Evolutionary conservation across 2,329 filamentous ascomycete species (phyloP).

Genomic region (Fusarium proliferatum): DNA sequence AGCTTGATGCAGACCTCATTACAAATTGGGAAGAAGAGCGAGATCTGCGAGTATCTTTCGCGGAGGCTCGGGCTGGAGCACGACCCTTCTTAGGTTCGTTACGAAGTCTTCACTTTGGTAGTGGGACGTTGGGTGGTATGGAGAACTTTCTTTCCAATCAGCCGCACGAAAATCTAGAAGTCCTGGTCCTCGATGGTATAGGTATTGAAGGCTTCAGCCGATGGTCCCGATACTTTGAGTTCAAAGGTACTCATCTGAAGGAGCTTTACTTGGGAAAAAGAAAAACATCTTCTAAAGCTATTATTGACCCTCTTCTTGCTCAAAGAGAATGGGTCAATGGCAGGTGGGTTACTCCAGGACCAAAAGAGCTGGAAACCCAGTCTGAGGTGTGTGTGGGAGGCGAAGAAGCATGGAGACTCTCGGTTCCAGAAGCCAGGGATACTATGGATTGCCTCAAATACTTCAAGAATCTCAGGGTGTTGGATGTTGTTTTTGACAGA

Average conservation of each 20-base stretch:
- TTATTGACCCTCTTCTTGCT: neutral
- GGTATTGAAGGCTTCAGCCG: neutral
- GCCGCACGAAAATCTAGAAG: neutral
- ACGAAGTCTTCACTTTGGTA: neutral
- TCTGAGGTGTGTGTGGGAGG: neutral
- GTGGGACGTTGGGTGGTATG: neutral
- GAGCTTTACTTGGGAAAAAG: conserved; percentile 12
- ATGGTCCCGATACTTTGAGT: neutral
- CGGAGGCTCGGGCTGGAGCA: neutral
- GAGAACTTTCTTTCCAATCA: neutral
- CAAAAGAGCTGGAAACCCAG: neutral
- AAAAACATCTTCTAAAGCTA: neutral
- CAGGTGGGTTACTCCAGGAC: neutral
- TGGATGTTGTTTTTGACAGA: conserved; percentile 6
- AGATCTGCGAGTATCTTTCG: neutral
- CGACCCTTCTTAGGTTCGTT: neutral
- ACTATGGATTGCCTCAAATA: neutral
- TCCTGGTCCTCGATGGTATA: conserved; percentile 1
- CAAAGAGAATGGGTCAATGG: conserved; percentile 10
- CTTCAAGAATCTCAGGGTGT: conserved; percentile 1
- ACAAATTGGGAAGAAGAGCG: neutral
- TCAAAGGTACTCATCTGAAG: neutral
- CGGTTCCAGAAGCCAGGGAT: neutral
- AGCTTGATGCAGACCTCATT: neutral
- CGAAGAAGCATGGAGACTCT: neutral